These are phyloP conservation scores for Hyphopichia homilentoma DNA, from an alignment of 805 yeast species.

Conservation along the genomic window DNA sequence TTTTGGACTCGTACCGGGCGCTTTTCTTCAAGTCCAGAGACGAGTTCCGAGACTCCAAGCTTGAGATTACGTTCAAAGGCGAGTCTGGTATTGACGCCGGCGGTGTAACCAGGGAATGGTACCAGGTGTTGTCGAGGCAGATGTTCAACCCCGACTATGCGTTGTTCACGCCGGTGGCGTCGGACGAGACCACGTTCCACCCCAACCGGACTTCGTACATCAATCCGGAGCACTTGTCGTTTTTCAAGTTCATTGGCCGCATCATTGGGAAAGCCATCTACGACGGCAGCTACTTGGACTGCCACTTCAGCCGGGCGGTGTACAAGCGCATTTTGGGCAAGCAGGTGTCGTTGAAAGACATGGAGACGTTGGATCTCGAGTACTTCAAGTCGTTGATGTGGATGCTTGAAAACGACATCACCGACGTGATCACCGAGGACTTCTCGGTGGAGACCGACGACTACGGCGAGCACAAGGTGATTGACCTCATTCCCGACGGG, in stretches of 20 bases:
- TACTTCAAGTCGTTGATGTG: constrained; percentile 89
- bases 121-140: constrained; percentile 86
- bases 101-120: constrained; percentile 97
- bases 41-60: constrained; percentile 65
- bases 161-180: constrained; percentile 82
- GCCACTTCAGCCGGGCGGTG: constrained; percentile 93
- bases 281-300: constrained; percentile 82
- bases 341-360: constrained; percentile 81
- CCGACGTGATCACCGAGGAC: constrained; percentile 91
- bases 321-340: constrained; percentile 82
- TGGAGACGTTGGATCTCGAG: constrained; percentile 90
- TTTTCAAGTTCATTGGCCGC: constrained; percentile 91
- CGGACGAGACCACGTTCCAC: constrained; percentile 91
- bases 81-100: constrained; percentile 99
- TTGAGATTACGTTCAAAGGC: constrained; percentile 82
- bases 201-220: constrained; percentile 91
- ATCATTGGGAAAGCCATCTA: constrained; percentile 91
- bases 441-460: constrained; percentile 92
- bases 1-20: constrained; percentile 83
- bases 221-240: constrained; percentile 88
- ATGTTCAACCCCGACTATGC: constrained; percentile 97
- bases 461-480: constrained; percentile 80
- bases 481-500: constrained; percentile 83
- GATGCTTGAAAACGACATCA: constrained; percentile 96
- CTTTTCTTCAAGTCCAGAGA: constrained; percentile 74